These are phyloP conservation scores for Penstemon davidsonii DNA, from an alignment of 257 asterid genomes.

Conservation along the genomic window DNA sequence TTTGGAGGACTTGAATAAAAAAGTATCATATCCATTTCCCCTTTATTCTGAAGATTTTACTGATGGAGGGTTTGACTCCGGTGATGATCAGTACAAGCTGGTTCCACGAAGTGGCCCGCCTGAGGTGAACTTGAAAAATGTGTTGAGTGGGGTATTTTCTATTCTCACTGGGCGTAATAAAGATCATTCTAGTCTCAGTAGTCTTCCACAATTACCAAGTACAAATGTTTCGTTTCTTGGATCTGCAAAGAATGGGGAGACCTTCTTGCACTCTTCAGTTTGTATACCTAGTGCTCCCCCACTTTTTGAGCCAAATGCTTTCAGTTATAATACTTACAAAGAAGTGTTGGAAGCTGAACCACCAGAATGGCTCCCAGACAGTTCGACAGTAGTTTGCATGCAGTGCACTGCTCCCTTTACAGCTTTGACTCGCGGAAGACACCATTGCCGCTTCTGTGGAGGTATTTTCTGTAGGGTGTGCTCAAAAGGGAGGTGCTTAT, in stretches of 20 bases:
- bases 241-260: slow-evolving; percentile 82
- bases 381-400: slow-evolving; percentile 79
- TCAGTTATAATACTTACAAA: slow-evolving; percentile 63
- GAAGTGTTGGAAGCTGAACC: slow-evolving; percentile 96
- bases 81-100: slow-evolving; percentile 47
- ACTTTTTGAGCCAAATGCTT: slow-evolving; percentile 63
- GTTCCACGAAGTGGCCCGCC: slow-evolving; percentile 56
- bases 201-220: slow-evolving; percentile 50
- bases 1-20: slow-evolving; percentile 31
- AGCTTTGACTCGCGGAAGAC: slow-evolving; percentile 94
- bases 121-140: slow-evolving; percentile 85
- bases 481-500: slow-evolving; percentile 88
- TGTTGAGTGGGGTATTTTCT: slow-evolving; percentile 74
- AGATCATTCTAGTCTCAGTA: slow-evolving; percentile 26
- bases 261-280: slow-evolving; percentile 81
- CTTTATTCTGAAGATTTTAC: slow-evolving; percentile 47
- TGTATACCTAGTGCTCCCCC: slow-evolving; percentile 99
- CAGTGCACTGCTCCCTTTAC: slow-evolving; percentile 88
- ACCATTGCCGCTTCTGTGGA: slow-evolving; percentile 98
- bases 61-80: slow-evolving; percentile 64
- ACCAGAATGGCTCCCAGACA: slow-evolving; percentile 98
- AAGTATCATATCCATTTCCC: slow-evolving; percentile 52
- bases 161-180: slow-evolving; percentile 77
- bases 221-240: slow-evolving; percentile 85
- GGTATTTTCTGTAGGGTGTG: slow-evolving; percentile 88